Conservation (phyloP, 805 yeast genomes). For the Metschnikowia sp. region DNA sequence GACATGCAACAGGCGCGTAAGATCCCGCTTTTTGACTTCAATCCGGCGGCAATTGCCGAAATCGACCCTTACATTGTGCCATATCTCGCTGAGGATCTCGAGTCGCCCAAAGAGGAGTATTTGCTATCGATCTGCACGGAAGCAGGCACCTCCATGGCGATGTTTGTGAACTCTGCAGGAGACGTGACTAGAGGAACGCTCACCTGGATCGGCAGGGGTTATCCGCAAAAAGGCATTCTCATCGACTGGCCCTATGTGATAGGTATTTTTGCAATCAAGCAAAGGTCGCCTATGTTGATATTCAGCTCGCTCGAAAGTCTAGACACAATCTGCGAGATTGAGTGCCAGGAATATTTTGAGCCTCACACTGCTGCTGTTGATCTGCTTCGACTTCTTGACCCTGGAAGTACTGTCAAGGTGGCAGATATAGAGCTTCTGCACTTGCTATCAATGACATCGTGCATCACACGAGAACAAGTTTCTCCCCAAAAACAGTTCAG, state of each 20-base stretch:
- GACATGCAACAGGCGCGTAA: slow-evolving; percentile 32
- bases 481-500: slow-evolving; percentile 5
- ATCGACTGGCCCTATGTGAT: slow-evolving; percentile 37
- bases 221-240: slow-evolving; percentile 32
- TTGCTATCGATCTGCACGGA: slow-evolving; percentile 35
- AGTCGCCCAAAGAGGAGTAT: slow-evolving; percentile 23
- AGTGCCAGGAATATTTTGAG: background rate
- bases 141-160: slow-evolving; percentile 32
- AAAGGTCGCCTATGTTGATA: slow-evolving; percentile 12
- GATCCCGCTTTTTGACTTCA: slow-evolving; percentile 35
- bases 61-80: slow-evolving; percentile 13
- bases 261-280: slow-evolving; percentile 22
- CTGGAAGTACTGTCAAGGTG: slow-evolving; percentile 1
- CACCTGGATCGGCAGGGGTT: slow-evolving; percentile 35
- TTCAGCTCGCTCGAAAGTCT: slow-evolving; percentile 17
- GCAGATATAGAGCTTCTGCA: slow-evolving; percentile 12
- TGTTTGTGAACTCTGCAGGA: slow-evolving; percentile 38
- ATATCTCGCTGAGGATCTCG: slow-evolving; percentile 13
- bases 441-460: slow-evolving; percentile 1
- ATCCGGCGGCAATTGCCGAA: slow-evolving; percentile 4
- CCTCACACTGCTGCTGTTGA: background rate
- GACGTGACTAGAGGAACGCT: slow-evolving; percentile 43
- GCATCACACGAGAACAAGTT: background rate
- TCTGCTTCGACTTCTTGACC: background rate
- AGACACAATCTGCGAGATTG: background rate